Evolutionary conservation across 495 filamentous ascomycete species (phyloP), one percentile per base, ranked within the genome.

Genomic region (Chaetomium cochliodes): DNA sequence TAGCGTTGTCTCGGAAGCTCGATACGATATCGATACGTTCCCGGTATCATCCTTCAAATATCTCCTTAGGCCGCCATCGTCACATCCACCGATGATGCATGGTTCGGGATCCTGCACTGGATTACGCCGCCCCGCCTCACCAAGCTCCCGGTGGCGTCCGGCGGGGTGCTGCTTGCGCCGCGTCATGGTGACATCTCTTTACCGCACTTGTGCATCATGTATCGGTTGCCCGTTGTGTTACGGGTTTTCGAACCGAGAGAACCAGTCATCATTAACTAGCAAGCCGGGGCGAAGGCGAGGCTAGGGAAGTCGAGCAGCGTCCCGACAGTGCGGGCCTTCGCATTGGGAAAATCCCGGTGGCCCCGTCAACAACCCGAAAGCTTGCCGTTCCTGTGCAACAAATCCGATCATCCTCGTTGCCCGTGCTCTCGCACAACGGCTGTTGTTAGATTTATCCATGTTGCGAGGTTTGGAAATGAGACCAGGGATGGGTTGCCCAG

Each of bases 1-100:
- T 25, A 23, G 49, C 49, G 4, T 13, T 62, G 60, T 62, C 60
- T 55, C 50, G 60, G 60, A 25, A 55, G 12, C 33, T 55, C 30
- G 42, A 60, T 18, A 58, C 23, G 57, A 59, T n/a, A 28, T 26
- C 44, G 57, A 26, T 20, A 13, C 30, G 22, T 26, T 53, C 28
- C 23, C 51, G 18, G 30, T 15, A 1, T 26, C 0, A 44, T 26
- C 6, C 41, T 42, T 22, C 12, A 1, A 3, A 3, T 9, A 3
- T 44, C 60, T 20, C 15, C 20, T 20, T 9, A 22, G 2, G n/a
- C 22, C 28, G 22, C 2, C 58, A n/a, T 12, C 16, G 8, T 4
- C 16, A 30, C 3, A 28, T 39, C 28, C 39, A 50, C 46, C n/a
- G 9, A 20, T 12, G 18, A 25, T 20, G 23, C 26, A n/a, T 33